Evolutionary conservation across 345 rosid genomes (phyloP).

Genomic region (Eucalyptus leucophloia): DNA sequence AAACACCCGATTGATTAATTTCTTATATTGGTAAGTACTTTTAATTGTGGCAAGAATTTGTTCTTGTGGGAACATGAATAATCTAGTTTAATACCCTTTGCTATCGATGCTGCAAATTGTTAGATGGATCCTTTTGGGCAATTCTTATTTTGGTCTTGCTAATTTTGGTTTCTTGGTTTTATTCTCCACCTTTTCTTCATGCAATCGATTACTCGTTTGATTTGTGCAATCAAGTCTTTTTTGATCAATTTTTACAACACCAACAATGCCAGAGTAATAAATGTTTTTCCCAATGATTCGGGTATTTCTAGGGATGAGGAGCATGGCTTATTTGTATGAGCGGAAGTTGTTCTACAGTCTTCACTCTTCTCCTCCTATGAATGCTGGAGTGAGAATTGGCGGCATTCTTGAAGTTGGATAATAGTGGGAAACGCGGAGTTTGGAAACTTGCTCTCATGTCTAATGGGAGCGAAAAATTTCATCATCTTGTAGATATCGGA

Average conservation of each 20-base stretch:
- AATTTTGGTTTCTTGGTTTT: background rate
- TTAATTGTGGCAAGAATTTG: background rate
- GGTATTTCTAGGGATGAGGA: background rate
- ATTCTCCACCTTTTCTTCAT: background rate
- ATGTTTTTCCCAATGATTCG: background rate
- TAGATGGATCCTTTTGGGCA: background rate
- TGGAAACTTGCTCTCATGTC: background rate
- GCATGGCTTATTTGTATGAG: background rate
- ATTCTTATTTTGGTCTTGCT: background rate
- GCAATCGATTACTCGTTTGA: background rate
- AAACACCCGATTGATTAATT: constrained; percentile 72
- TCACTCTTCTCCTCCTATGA: background rate
- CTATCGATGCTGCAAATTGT: background rate
- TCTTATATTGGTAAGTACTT: background rate
- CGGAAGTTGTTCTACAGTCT: background rate
- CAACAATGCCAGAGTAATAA: background rate
- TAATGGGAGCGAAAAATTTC: background rate
- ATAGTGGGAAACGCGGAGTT: background rate
- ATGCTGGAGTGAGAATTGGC: background rate
- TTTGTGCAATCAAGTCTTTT: background rate
- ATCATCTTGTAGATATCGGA: background rate
- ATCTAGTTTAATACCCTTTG: background rate
- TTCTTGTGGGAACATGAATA: background rate
- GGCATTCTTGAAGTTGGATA: background rate
- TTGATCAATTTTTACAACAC: background rate